phyloP scores from a whole-genome alignment of 139 green algal species.

The Gonium pectorale region DNA sequence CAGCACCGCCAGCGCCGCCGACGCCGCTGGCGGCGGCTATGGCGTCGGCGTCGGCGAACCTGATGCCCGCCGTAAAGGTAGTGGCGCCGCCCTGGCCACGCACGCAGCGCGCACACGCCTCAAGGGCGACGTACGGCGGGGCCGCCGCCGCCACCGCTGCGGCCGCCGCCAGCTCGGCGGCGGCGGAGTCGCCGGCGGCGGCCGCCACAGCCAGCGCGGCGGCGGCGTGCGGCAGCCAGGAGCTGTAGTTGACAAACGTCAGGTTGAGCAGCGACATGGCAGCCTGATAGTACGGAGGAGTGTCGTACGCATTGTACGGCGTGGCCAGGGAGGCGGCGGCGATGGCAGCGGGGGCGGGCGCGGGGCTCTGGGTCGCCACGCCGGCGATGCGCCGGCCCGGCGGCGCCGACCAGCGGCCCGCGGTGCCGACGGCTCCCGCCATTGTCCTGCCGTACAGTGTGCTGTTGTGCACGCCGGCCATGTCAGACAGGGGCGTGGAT shows the following conservation, averaged over 20 bases:
- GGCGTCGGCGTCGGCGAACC: conserved; percentile 7
- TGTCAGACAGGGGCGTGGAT: not conserved
- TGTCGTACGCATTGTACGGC: no score
- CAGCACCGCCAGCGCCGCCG: not conserved
- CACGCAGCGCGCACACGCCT: conserved; percentile 34
- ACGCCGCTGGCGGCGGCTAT: not conserved
- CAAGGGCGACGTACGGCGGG: conserved; percentile 39
- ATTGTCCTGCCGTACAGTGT: conserved; percentile 47
- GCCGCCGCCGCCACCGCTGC: no score
- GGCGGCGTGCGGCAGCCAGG: not conserved
- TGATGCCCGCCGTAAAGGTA: conserved; percentile 39
- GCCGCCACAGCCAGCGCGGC: not conserved
- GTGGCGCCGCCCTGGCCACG: conserved; percentile 52
- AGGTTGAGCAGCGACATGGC: conserved; percentile 53
- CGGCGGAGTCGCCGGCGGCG: not conserved
- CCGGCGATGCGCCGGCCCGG: conserved; percentile 41
- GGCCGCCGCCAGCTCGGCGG: no score
- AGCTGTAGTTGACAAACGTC: conserved; percentile 52
- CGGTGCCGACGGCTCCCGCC: conserved; percentile 42
- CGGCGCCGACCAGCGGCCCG: conserved; percentile 36
- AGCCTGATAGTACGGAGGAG: no score
- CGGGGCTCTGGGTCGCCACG: conserved; percentile 54
- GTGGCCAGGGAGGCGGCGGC: conserved; percentile 27
- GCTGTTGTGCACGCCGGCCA: conserved; percentile 42
- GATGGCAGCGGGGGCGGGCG: not conserved